phyloP scores from a whole-genome alignment of 2,329 filamentous ascomycete species.

The Sclerotinia borealis region DNA sequence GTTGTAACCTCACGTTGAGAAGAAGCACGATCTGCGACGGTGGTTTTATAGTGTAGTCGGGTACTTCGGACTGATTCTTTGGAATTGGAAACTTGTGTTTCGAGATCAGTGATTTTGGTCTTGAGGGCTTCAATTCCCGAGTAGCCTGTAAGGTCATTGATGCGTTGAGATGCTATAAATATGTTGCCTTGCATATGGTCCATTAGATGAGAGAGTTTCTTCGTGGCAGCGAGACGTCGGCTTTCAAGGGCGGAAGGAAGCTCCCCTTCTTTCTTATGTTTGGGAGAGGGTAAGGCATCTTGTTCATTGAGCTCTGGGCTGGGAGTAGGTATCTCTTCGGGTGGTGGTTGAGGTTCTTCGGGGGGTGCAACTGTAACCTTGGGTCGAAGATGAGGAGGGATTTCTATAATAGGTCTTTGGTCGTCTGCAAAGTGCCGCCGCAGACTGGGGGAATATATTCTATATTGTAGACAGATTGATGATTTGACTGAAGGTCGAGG shows the following conservation, averaged over 20 bases:
- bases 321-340: not conserved
- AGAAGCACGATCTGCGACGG: constrained; percentile 73
- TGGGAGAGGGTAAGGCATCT: constrained; percentile 1
- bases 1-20: constrained; percentile 96
- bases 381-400: constrained; percentile 5
- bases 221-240: constrained; percentile 39
- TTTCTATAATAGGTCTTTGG: constrained; percentile 7
- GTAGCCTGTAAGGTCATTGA: constrained; percentile 95
- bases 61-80: constrained; percentile 63
- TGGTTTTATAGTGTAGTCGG: constrained; percentile 73
- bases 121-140: constrained; percentile 85
- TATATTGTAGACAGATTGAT: constrained; percentile 39
- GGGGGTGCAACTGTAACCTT: constrained; percentile 2
- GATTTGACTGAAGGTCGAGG: constrained; percentile 22
- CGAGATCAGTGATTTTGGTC: constrained; percentile 64
- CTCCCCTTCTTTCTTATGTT: constrained; percentile 23
- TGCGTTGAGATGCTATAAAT: constrained; percentile 75
- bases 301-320: not conserved
- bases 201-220: constrained; percentile 65
- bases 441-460: constrained; percentile 33
- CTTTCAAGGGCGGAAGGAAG: constrained; percentile 44
- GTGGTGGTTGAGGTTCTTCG: constrained; percentile 10
- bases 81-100: constrained; percentile 50
- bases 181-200: constrained; percentile 82
- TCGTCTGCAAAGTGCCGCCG: constrained; percentile 31